Evolutionary conservation across 2,329 filamentous ascomycete genomes (phyloP).

Genomic region (Colletotrichum navitas): DNA sequence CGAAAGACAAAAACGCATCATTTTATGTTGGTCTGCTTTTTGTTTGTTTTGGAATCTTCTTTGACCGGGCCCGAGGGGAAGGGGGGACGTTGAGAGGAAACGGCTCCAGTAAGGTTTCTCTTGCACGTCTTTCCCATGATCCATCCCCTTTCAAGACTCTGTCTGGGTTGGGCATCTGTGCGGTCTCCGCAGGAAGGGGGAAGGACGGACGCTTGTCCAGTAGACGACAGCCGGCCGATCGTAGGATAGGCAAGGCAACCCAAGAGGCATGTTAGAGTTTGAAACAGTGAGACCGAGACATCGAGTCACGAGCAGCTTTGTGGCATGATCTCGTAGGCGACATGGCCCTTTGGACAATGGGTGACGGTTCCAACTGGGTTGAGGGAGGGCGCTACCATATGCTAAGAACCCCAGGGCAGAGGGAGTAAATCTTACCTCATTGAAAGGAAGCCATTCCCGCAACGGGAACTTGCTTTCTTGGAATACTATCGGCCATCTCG

Average conservation of each 20-base stretch:
- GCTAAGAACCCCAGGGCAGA: neutral
- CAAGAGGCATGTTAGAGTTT: slow-evolving; percentile 12
- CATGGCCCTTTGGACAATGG: neutral
- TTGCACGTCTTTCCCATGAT: no score
- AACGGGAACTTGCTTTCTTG: neutral
- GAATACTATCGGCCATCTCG: neutral
- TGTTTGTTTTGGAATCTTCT: neutral
- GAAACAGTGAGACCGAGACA: slow-evolving; percentile 6
- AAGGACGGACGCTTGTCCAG: neutral
- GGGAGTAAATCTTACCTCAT: neutral
- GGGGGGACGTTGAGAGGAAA: no score
- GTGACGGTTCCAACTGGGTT: neutral
- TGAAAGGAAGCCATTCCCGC: neutral
- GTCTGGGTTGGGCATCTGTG: no score
- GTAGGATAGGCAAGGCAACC: neutral
- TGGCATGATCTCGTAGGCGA: neutral
- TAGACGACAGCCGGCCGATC: neutral
- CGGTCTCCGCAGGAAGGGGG: neutral
- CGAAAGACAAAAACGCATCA: neutral
- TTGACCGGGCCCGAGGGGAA: no score
- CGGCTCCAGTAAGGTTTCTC: no score
- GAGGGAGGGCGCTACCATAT: neutral
- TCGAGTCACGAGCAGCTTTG: neutral
- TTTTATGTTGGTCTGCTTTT: neutral
- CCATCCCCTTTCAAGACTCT: no score